These are phyloP conservation scores for Candida pseudoviswanathii DNA, from an alignment of 1,139 yeast species.

Conservation along the genomic window DNA sequence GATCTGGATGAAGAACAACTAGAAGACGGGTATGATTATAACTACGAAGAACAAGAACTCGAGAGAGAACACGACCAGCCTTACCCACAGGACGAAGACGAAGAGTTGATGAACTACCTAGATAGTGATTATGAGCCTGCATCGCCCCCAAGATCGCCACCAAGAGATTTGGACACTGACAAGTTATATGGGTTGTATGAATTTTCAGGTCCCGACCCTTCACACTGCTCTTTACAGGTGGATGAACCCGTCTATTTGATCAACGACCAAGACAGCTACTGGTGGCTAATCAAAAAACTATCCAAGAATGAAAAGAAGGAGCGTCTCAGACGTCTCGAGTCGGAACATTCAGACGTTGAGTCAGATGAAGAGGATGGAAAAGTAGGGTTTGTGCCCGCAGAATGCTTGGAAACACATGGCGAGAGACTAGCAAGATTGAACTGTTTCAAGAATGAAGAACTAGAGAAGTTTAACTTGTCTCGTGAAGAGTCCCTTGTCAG, in stretches of 20 bases:
- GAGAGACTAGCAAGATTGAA: constrained; percentile 90
- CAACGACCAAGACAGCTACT: constrained; percentile 89
- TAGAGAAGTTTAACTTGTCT: constrained; percentile 42
- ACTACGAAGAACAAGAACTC: not conserved
- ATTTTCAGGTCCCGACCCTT: constrained; percentile 90
- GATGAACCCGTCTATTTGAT: constrained; percentile 83
- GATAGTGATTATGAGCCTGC: constrained; percentile 38
- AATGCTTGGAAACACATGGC: constrained; percentile 86
- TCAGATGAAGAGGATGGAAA: constrained; percentile 57
- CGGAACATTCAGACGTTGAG: constrained; percentile 16
- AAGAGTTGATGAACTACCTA: constrained; percentile 20
- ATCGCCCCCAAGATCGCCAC: constrained; percentile 79
- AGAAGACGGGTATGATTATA: too few relatives aligned
- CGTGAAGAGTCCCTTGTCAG: constrained; percentile 15
- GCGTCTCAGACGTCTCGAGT: constrained; percentile 9
- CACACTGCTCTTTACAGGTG: constrained; percentile 78
- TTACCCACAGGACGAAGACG: constrained; percentile 13
- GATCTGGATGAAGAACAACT: constrained; percentile 4
- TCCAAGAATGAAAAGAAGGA: constrained; percentile 39
- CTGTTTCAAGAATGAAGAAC: constrained; percentile 87
- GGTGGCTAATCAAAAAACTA: constrained; percentile 90
- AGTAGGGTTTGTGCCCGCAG: constrained; percentile 96
- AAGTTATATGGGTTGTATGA: constrained; percentile 85
- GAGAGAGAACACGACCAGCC: not conserved
- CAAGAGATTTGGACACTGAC: constrained; percentile 80